Evolutionary conservation across 371 early-diverging fungal genomes (phyloP).

Genomic region (Umbelopsis sp.): DNA sequence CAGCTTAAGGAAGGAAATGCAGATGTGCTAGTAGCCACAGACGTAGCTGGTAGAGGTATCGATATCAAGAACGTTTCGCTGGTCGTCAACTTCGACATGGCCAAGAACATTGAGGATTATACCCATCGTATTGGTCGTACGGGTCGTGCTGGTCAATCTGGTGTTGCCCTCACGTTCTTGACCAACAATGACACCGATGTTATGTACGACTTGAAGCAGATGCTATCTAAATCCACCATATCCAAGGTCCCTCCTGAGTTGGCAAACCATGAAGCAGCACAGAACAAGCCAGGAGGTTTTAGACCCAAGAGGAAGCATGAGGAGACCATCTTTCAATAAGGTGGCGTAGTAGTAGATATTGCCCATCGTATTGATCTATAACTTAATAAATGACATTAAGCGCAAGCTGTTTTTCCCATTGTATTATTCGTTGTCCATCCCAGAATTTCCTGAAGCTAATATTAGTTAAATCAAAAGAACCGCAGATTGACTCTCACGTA

Average conservation of each 20-base stretch:
- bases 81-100: slow-evolving; percentile 98
- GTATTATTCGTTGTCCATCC: too few species aligned
- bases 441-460: too few species aligned
- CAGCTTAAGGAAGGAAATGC: slow-evolving; percentile 77
- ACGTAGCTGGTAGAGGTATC: slow-evolving; percentile 98
- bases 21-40: slow-evolving; percentile 91
- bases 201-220: slow-evolving; percentile 86
- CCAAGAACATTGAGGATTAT: slow-evolving; percentile 96
- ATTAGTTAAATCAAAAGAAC: too few species aligned
- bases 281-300: slow-evolving; percentile 64
- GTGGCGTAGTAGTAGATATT: neutral
- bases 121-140: slow-evolving; percentile 98
- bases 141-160: slow-evolving; percentile 96
- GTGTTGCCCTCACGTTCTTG: slow-evolving; percentile 94
- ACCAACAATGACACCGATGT: slow-evolving; percentile 84
- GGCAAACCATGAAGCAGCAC: slow-evolving; percentile 84
- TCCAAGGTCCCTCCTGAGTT: slow-evolving; percentile 88
- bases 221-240: slow-evolving; percentile 81
- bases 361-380: too few species aligned
- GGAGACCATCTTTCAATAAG: slow-evolving; percentile 59
- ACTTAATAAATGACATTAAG: too few species aligned
- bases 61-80: slow-evolving; percentile 97
- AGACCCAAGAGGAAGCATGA: slow-evolving; percentile 64
- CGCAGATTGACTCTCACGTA: too few species aligned
- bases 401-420: too few species aligned